Evolutionary conservation across 2,329 filamentous ascomycete genomes (phyloP).

Genomic region (Neopestalotiopsis rosae): DNA sequence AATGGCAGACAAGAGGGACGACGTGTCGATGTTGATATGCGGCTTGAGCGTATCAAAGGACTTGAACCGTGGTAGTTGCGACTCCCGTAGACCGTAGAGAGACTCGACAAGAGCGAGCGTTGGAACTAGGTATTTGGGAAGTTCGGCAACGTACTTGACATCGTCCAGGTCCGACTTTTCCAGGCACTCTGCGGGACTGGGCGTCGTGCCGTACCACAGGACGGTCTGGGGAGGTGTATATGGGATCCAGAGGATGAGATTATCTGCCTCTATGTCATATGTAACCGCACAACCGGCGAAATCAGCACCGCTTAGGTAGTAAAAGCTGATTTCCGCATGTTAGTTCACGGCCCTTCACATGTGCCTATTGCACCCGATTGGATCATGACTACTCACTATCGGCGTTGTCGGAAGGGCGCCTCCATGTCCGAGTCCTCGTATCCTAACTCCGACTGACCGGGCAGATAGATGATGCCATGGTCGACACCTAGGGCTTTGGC

Average conservation of each 20-base stretch:
- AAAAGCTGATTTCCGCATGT: conserved; percentile 52
- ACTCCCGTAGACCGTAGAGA: conserved; percentile 51
- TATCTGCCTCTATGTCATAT: conserved; percentile 63
- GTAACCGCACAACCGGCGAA: conserved; percentile 61
- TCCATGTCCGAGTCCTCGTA: conserved; percentile 66
- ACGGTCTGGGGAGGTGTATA: conserved; percentile 65
- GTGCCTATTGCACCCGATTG: not conserved
- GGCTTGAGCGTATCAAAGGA: conserved; percentile 32
- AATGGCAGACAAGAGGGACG: conserved; percentile 71
- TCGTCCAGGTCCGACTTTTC: conserved; percentile 72
- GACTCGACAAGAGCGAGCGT: conserved; percentile 47
- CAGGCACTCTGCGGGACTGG: conserved; percentile 65
- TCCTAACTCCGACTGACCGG: conserved; percentile 54
- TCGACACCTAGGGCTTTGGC: conserved; percentile 53
- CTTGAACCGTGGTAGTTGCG: conserved; percentile 46
- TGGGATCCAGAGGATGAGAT: conserved; percentile 76
- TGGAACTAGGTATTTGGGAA: conserved; percentile 55
- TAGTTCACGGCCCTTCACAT: conserved; percentile 9
- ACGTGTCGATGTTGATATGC: conserved; percentile 50
- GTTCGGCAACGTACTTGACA: conserved; percentile 61
- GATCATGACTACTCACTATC: conserved; percentile 53
- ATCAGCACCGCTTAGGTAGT: conserved; percentile 61
- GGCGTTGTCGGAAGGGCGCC: conserved; percentile 60
- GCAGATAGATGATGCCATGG: conserved; percentile 61
- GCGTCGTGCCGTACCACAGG: conserved; percentile 69